Evolutionary conservation across 768 basidiomycete genomes (phyloP), one percentile per base, ranked within the genome.

Genomic region (Asterophora parasitica): DNA sequence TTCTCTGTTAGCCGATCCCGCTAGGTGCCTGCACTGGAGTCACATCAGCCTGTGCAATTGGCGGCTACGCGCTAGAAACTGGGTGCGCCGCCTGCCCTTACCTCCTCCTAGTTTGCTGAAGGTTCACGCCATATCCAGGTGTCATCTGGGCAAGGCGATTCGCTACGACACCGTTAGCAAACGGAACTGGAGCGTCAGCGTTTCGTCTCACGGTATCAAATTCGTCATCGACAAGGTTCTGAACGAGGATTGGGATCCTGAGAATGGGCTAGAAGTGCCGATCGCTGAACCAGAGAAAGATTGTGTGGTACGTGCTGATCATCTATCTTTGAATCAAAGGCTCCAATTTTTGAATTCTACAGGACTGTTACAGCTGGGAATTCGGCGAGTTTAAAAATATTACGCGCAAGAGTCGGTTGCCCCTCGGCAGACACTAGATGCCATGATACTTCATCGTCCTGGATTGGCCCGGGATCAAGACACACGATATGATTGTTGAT

Each of bases 161-260:
- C 68, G 82, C 5, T 95, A 92, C 62, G 93, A 97, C 63, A 92
- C 92, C 0, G 88, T 96, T 23, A 77, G 78, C 15, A 81, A 83
- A 57, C 74, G 85, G 11, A 79, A 81, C 1, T 96, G 94, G 94
- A 68, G 72, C 13, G 90, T 90, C 16, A 80, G 86, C 56, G 60
- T 88, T 13, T 71, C 83, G 13, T 85, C 80, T 7, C 91, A 93
- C 50, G 61, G 75, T 2, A 89, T 93, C 50, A 71, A 70, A n/a
- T 73, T 81, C 4, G 63, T 92, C 41, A 77, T 92, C 53, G 85
- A 91, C 19, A 74, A 71, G 33, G 13, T 68, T 8, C 55, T 62
- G 42, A 65, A 56, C 48, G 63, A 62, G 56, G 71, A 58, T 59
- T 70, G 67, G 68, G 64, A 66, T n/a, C 60, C 42, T 16, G 65